phyloP scores from a whole-genome alignment of 495 filamentous ascomycete species.

The Trichoderma reesei region DNA sequence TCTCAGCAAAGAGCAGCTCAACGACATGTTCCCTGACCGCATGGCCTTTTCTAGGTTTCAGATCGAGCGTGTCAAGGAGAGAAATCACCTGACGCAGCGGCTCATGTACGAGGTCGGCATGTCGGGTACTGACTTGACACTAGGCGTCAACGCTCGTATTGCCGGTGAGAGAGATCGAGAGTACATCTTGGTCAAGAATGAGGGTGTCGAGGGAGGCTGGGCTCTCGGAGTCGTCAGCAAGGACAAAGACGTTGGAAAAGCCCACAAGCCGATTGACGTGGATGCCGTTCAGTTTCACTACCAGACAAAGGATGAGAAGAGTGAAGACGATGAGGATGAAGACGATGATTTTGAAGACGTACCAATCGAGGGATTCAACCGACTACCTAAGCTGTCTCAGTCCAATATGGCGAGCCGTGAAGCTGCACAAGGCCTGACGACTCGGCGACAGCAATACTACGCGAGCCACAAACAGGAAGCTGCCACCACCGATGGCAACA shows the following conservation, averaged over 20 bases:
- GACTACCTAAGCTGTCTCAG: slow-evolving; percentile 54
- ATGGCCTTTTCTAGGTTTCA: slow-evolving; percentile 96
- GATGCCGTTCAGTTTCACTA: slow-evolving; percentile 58
- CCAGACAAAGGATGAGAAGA: slow-evolving; percentile 49
- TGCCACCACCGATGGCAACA: slow-evolving; percentile 16
- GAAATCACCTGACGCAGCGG: slow-evolving; percentile 91
- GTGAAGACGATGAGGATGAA: slow-evolving; percentile 58
- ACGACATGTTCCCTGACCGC: slow-evolving; percentile 93
- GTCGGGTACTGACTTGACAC: slow-evolving; percentile 59
- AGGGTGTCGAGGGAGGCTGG: slow-evolving; percentile 93
- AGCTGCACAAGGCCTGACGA: slow-evolving; percentile 13
- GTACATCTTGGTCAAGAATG: slow-evolving; percentile 93
- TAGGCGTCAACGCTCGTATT: slow-evolving; percentile 56
- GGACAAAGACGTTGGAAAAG: slow-evolving; percentile 62
- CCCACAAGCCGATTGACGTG: slow-evolving; percentile 80
- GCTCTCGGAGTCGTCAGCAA: slow-evolving; percentile 83
- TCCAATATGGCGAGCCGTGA: background rate
- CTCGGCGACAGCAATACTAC: slow-evolving; percentile 10
- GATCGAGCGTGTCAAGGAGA: slow-evolving; percentile 82
- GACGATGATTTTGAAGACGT: slow-evolving; percentile 87
- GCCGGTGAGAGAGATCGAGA: slow-evolving; percentile 85
- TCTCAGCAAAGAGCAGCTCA: slow-evolving; percentile 88
- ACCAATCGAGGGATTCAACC: slow-evolving; percentile 85
- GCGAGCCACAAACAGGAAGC: background rate
- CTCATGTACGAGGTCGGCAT: slow-evolving; percentile 93